These are phyloP conservation scores for Dothideomycetidae sp. DNA, from an alignment of 2,329 filamentous ascomycete genomes.

Conservation along the genomic window DNA sequence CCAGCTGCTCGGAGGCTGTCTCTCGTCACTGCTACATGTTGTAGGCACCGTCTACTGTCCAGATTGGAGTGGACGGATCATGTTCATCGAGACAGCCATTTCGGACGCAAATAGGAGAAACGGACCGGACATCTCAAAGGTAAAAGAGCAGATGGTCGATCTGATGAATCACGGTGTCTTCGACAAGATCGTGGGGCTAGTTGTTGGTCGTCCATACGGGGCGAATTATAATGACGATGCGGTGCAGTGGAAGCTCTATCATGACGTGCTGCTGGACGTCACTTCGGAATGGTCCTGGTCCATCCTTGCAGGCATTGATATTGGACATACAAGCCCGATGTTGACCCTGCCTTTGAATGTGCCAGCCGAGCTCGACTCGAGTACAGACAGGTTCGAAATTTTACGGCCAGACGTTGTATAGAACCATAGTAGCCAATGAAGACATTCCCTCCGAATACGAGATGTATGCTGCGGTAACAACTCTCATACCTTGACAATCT, in stretches of 20 bases:
- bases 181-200: slow-evolving; percentile 3
- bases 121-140: neutral
- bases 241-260: too few relatives aligned
- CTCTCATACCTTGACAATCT: too few relatives aligned
- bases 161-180: slow-evolving; percentile 6
- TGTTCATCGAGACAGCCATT: slow-evolving; percentile 10
- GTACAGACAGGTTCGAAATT: neutral
- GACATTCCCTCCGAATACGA: too few relatives aligned
- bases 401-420: too few relatives aligned
- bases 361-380: slow-evolving; percentile 3
- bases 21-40: slow-evolving; percentile 9
- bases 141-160: slow-evolving; percentile 3
- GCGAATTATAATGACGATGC: slow-evolving; percentile 7
- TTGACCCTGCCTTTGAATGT: slow-evolving; percentile 10
- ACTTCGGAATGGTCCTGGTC: too few relatives aligned
- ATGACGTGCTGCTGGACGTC: too few relatives aligned
- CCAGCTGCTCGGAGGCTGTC: slow-evolving; percentile 8
- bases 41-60: slow-evolving; percentile 5
- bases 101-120: slow-evolving; percentile 1
- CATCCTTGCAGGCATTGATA: too few relatives aligned
- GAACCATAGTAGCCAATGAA: too few relatives aligned
- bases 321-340: slow-evolving; percentile 8
- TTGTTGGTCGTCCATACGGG: slow-evolving; percentile 11
- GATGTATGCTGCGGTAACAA: too few relatives aligned
- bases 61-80: slow-evolving; percentile 1